Conservation (phyloP, 1,284 basidiomycete species). For the Taiwanofungus camphoratus region DNA sequence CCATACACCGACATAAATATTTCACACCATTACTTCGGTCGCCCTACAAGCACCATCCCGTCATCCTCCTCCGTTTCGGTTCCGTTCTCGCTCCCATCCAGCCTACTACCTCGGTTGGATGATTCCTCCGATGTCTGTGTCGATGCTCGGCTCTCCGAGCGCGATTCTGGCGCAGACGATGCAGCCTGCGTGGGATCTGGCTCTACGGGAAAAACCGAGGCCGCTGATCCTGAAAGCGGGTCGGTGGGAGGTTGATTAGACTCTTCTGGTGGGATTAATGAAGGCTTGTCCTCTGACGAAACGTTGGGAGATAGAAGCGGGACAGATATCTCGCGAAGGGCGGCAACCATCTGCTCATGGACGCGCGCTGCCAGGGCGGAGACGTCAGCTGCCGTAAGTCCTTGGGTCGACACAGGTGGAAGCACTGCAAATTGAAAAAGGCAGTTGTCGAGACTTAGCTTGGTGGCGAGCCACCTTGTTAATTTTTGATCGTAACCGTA, state of each 20-base stretch:
- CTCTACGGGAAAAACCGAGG: slow-evolving; percentile 10
- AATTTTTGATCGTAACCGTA: slow-evolving; percentile 5
- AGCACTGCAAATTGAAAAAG: slow-evolving; percentile 47
- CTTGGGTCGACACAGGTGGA: slow-evolving; percentile 70
- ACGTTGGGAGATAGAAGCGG: slow-evolving; percentile 29
- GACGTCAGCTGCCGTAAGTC: slow-evolving; percentile 63
- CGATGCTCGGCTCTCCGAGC: slow-evolving; percentile 28
- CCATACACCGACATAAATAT: neutral
- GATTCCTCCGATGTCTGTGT: slow-evolving; percentile 33
- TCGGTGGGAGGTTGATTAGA: slow-evolving; percentile 9
- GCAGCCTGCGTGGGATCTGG: slow-evolving; percentile 11
- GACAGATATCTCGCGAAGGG: slow-evolving; percentile 62
- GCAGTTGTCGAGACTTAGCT: too few species aligned
- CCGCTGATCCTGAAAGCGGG: slow-evolving; percentile 3
- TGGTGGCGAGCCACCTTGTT: neutral
- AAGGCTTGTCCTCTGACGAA: slow-evolving; percentile 16
- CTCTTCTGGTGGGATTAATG: slow-evolving; percentile 11
- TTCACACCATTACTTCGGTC: slow-evolving; percentile 39
- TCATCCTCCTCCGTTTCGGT: slow-evolving; percentile 75
- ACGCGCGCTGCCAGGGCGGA: slow-evolving; percentile 56
- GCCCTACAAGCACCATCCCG: slow-evolving; percentile 69
- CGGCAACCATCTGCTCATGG: slow-evolving; percentile 65
- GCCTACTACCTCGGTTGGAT: slow-evolving; percentile 29
- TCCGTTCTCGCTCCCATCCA: slow-evolving; percentile 50
- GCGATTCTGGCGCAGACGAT: slow-evolving; percentile 8